phyloP scores from a whole-genome alignment of 2,329 filamentous ascomycete species.

The Pestalotiopsis sp. region DNA sequence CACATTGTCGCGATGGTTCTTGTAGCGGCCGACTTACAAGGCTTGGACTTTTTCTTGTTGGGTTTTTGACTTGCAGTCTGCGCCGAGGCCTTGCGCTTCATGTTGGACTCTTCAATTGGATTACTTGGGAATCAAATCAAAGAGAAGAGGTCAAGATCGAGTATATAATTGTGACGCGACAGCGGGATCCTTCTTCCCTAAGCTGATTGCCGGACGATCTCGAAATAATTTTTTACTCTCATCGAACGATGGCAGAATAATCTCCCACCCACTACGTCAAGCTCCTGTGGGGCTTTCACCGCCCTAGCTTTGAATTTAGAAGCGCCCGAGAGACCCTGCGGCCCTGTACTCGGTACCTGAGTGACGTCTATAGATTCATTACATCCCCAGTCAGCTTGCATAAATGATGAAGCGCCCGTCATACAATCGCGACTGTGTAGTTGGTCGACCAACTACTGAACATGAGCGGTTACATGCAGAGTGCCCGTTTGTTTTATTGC shows the following conservation, averaged over 20 bases:
- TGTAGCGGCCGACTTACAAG: constrained; percentile 32
- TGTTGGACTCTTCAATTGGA: constrained; percentile 35
- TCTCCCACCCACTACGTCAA: constrained; percentile 3
- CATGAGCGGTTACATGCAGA: constrained; percentile 2
- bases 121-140: not conserved
- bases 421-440: not conserved
- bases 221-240: constrained; percentile 13
- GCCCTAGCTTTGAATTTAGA: not conserved
- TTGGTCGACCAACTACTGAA: not conserved
- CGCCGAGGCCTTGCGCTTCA: constrained; percentile 63
- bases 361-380: not conserved
- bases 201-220: constrained; percentile 7
- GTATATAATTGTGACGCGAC: not conserved
- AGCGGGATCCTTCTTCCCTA: not conserved
- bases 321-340: too few relatives aligned
- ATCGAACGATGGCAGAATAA: constrained; percentile 16
- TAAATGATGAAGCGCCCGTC: constrained; percentile 9
- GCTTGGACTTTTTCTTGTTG: constrained; percentile 55
- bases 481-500: not conserved
- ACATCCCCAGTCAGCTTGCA: constrained; percentile 1
- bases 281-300: constrained; percentile 9
- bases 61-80: constrained; percentile 44
- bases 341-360: not conserved
- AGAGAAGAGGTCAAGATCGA: not conserved
- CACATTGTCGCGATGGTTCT: not conserved